Evolutionary conservation across 202 grass and related monocot species (phyloP), one percentile per base, ranked within the genome.

Genomic region (Setaria italica): DNA sequence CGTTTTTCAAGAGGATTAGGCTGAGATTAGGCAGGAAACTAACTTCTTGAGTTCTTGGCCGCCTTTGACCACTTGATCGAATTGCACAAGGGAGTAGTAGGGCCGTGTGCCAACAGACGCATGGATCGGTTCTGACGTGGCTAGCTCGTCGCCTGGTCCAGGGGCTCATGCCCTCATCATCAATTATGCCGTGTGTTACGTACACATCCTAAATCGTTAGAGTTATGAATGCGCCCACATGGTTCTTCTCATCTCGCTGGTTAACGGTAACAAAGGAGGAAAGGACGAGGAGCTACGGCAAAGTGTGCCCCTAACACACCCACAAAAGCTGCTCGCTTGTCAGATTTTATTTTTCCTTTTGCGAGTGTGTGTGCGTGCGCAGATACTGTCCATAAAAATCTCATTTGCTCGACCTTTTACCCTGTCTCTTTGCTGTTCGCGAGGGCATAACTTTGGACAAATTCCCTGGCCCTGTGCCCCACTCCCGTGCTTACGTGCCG

Each of bases 401-500:
- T 17, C 48, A 29, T 45, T 46, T 15, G 81, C 57, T 29, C 35
- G 20, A 2, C 16, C 77, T 85, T 91, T 77, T 58, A 73, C 56
- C 65, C 77, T 85, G 85, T 85, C 77, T 33, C 81, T 49, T 48
- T 82, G 82, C 77, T 56, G 77, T 17, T 63, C 60, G 41, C 2
- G 85, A 13, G 85, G 3, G 85, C 85, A 85, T 78, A 72, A 81
- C 71, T 88, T 91, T 81, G 77, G 53, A 72, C 64, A 45, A 80
- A 57, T 88, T 76, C 70, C 70, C 41, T 17, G 76, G 70, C 43
- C 13, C 4, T 75, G 19, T 14, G 86, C 42, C 71, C 70, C 82
- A 81, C 77, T 19, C 37, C 2, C 59, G 49, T 41, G 67, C 84
- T 15, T 37, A 79, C n/a, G 19, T 76, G 81, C 35, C 56, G 7